Percentiles rank a stretch among this genome's conserved stretches.
phyloP scores from a whole-genome alignment of 345 rosid species.

The Murraya paniculata region DNA sequence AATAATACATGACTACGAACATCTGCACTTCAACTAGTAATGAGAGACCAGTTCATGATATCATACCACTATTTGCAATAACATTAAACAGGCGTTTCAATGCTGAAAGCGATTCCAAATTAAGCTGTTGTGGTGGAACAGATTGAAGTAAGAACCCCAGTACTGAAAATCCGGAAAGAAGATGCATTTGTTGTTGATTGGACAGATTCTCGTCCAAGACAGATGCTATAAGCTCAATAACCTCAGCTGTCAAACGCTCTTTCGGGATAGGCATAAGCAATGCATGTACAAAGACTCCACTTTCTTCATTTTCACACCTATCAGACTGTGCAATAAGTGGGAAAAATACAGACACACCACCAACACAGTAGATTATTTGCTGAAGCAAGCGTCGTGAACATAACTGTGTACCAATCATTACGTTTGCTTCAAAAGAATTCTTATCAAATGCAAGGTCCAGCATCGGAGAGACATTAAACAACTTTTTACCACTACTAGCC shows the following conservation, averaged over 20 bases:
- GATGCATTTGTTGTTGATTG: constrained; percentile 93
- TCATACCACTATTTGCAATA: constrained; percentile 70
- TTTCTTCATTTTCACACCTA: constrained; percentile 65
- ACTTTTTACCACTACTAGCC: constrained; percentile 85
- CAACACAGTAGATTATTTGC: constrained; percentile 91
- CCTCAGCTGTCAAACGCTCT: constrained; percentile 91
- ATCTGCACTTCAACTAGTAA: background rate
- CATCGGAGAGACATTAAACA: constrained; percentile 79
- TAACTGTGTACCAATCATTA: constrained; percentile 75
- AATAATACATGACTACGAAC: background rate
- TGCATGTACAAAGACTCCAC: constrained; percentile 40
- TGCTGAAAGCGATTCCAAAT: constrained; percentile 87
- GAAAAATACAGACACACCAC: constrained; percentile 95
- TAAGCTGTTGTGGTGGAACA: constrained; percentile 81
- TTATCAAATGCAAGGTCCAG: constrained; percentile 60
- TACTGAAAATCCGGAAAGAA: constrained; percentile 83
- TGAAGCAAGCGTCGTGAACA: constrained; percentile 91
- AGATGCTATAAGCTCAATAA: constrained; percentile 89
- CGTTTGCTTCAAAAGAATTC: constrained; percentile 74
- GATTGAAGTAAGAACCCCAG: constrained; percentile 91
- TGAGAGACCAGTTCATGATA: constrained; percentile 17
- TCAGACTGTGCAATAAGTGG: constrained; percentile 87
- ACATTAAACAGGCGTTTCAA: constrained; percentile 80
- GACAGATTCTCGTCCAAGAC: constrained; percentile 87
- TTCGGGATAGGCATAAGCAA: constrained; percentile 56